Evolutionary conservation across 768 basidiomycete genomes (phyloP).

Genomic region (Kwoniella bestiolae): DNA sequence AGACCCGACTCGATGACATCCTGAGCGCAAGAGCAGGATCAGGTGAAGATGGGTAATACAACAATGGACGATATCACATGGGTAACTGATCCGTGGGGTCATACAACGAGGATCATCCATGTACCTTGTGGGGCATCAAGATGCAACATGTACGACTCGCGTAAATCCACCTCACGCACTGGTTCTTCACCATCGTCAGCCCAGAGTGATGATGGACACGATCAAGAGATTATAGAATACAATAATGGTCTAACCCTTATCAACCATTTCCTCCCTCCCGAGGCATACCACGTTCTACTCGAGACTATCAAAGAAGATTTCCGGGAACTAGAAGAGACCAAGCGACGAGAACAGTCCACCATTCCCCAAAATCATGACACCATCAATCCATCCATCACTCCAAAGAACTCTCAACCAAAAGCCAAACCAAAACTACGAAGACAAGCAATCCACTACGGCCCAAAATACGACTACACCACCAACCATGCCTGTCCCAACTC

Average conservation of each 20-base stretch:
- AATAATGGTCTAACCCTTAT: constrained; percentile 2
- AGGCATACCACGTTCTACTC: neutral
- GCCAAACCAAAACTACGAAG: neutral
- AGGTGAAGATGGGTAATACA: constrained; percentile 1
- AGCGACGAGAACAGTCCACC: neutral
- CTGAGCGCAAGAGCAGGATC: too few species aligned
- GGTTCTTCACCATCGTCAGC: neutral
- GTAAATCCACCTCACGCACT: neutral
- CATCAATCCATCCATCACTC: neutral
- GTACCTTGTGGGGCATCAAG: too few species aligned
- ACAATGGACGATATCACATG: constrained; percentile 1
- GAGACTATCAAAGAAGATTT: constrained; percentile 3
- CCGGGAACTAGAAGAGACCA: neutral
- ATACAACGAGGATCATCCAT: neutral
- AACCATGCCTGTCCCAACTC: constrained; percentile 1
- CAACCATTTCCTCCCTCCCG: neutral
- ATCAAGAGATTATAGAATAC: neutral
- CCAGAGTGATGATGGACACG: neutral
- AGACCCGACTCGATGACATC: too few species aligned
- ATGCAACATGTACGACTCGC: too few species aligned
- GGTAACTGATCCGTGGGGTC: constrained; percentile 1
- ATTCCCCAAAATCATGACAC: neutral
- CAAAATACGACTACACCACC: constrained; percentile 7
- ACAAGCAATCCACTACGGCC: constrained; percentile 6
- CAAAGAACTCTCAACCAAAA: neutral